Evolutionary conservation across 768 basidiomycete genomes (phyloP).

Genomic region (Mycena kentingensis): DNA sequence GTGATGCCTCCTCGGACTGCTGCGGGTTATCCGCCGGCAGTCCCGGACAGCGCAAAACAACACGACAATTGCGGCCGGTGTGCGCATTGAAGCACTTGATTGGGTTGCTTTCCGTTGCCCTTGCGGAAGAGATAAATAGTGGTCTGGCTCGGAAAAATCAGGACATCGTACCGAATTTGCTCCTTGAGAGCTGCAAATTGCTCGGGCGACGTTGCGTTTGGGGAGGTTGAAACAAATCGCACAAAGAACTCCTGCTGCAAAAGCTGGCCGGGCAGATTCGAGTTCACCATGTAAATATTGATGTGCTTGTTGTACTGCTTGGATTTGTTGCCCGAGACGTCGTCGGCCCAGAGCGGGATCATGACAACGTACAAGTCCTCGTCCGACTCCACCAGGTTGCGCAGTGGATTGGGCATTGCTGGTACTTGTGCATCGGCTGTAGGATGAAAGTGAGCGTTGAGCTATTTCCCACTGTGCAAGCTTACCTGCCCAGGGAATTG

Average conservation of each 20-base stretch:
- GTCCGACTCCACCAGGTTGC: too few relatives aligned
- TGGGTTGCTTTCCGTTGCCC: slow-evolving; percentile 7
- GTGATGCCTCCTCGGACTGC: slow-evolving; percentile 21
- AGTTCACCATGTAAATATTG: slow-evolving; percentile 35
- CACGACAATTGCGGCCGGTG: slow-evolving; percentile 1
- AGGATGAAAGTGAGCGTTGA: slow-evolving; percentile 18
- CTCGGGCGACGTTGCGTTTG: slow-evolving; percentile 31
- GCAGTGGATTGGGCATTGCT: slow-evolving; percentile 26
- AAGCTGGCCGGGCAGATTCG: slow-evolving; percentile 29
- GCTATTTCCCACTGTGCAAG: slow-evolving; percentile 27
- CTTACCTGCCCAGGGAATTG: slow-evolving; percentile 6
- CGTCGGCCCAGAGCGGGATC: too few relatives aligned
- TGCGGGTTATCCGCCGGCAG: slow-evolving; percentile 25
- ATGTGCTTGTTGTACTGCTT: slow-evolving; percentile 40
- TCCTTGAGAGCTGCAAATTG: slow-evolving; percentile 31
- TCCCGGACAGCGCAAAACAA: slow-evolving; percentile 2
- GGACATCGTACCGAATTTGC: slow-evolving; percentile 16
- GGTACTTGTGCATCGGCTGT: slow-evolving; percentile 12
- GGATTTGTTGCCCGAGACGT: too few relatives aligned
- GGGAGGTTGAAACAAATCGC: slow-evolving; percentile 35
- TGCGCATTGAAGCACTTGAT: slow-evolving; percentile 10
- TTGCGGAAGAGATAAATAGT: too few relatives aligned
- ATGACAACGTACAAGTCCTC: too few relatives aligned
- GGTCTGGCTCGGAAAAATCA: too few relatives aligned
- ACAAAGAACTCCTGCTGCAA: slow-evolving; percentile 36